These are phyloP conservation scores for Nakaseomyces uthaithaninus DNA, from an alignment of 1,139 yeast species.

Conservation along the genomic window DNA sequence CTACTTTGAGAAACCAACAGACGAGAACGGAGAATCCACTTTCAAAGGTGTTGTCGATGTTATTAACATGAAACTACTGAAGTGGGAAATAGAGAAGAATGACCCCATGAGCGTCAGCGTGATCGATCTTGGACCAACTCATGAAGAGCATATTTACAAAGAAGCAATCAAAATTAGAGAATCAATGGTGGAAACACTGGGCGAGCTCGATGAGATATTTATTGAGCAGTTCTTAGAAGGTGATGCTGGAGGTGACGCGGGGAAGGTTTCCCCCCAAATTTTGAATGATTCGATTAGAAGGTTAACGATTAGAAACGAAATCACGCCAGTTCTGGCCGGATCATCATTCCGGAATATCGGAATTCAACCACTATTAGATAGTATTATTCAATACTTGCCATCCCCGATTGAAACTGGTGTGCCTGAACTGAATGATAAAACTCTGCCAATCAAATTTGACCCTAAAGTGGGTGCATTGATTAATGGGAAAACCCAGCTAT, in stretches of 20 bases:
- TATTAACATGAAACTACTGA: constrained; percentile 53
- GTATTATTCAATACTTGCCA: constrained; percentile 68
- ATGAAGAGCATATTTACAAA: constrained; percentile 32
- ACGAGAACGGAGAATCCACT: constrained; percentile 35
- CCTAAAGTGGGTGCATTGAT: constrained; percentile 43
- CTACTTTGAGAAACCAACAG: constrained; percentile 39
- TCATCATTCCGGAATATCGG: constrained; percentile 90
- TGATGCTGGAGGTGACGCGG: constrained; percentile 47
- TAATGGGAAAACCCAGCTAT: constrained; percentile 47
- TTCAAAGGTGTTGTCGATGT: constrained; percentile 84
- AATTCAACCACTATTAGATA: constrained; percentile 88
- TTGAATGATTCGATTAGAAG: constrained; percentile 52
- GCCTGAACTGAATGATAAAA: constrained; percentile 44
- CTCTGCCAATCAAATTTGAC: constrained; percentile 36
- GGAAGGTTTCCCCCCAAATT: constrained; percentile 45
- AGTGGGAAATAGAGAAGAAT: constrained; percentile 44
- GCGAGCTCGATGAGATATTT: constrained; percentile 71
- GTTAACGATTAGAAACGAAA: constrained; percentile 49
- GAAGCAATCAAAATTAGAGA: constrained; percentile 56
- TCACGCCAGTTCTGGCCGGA: constrained; percentile 85
- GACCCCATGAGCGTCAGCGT: constrained; percentile 54
- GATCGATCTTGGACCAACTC: constrained; percentile 34
- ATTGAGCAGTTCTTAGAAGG: constrained; percentile 66
- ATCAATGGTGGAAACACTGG: constrained; percentile 71
- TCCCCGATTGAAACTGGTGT: constrained; percentile 59